Percentiles rank a stretch among this genome's conserved stretches.
phyloP scores from a whole-genome alignment of 345 rosid species.

The Populus simonii region DNA sequence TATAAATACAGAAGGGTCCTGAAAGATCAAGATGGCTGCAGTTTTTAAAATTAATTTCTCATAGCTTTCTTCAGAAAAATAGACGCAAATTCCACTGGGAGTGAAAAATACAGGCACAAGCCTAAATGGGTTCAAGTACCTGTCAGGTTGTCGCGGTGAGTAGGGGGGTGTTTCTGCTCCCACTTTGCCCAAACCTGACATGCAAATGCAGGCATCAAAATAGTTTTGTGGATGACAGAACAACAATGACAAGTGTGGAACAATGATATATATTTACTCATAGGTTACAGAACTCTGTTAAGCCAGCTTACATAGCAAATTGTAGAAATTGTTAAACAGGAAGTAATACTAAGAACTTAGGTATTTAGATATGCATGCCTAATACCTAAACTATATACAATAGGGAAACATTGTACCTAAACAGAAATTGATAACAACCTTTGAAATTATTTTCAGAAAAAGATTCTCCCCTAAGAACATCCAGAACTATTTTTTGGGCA shows the following conservation, averaged over 20 bases:
- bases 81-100: not conserved
- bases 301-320: not conserved
- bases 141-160: conserved; percentile 52
- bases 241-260: not conserved
- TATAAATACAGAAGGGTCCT: not conserved
- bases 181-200: conserved; percentile 73
- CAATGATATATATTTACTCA: not conserved
- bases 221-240: not conserved
- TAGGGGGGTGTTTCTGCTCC: conserved; percentile 57
- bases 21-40: not conserved
- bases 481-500: not conserved
- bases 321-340: not conserved
- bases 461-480: not conserved
- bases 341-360: not conserved
- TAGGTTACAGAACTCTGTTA: not conserved
- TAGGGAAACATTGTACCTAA: not conserved
- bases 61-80: not conserved
- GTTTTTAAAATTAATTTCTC: not conserved
- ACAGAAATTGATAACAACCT: not conserved
- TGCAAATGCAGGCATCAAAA: conserved; percentile 17
- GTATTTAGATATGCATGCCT: not conserved
- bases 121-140: conserved; percentile 36
- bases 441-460: not conserved
- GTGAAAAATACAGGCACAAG: not conserved
- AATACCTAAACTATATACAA: not conserved